Evolutionary conservation across 139 green algal genomes (phyloP).

Genomic region (Picochlorum sp.): DNA sequence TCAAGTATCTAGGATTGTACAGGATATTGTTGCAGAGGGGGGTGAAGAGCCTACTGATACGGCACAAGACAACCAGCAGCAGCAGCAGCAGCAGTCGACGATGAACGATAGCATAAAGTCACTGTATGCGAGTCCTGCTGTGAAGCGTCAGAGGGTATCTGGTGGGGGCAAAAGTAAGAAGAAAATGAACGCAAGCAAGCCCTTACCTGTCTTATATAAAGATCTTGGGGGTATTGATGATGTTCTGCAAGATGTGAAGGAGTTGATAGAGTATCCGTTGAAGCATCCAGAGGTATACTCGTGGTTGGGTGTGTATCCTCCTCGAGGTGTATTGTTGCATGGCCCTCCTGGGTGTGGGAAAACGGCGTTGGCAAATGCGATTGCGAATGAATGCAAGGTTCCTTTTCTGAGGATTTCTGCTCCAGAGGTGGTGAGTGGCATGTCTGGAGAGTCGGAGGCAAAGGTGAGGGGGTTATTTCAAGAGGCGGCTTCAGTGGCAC

Average conservation of each 20-base stretch:
- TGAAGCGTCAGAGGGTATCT: neutral
- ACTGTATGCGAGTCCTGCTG: neutral
- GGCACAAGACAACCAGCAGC: neutral
- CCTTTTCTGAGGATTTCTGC: conserved; percentile 74
- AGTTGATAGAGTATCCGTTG: conserved; percentile 84
- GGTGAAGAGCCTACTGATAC: neutral
- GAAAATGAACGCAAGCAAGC: conserved; percentile 11
- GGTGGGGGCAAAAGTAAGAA: neutral
- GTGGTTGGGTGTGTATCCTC: conserved; percentile 81
- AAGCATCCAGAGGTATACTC: conserved; percentile 85
- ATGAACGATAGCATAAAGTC: conserved; percentile 1
- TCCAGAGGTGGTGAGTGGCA: conserved; percentile 69
- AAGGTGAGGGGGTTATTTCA: conserved; percentile 78
- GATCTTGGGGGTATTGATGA: conserved; percentile 81
- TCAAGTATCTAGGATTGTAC: conserved; percentile 35
- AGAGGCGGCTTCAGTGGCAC: conserved; percentile 62
- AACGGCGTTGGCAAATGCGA: conserved; percentile 81
- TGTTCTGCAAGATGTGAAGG: conserved; percentile 65
- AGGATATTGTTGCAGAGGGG: conserved; percentile 12
- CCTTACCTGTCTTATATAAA: conserved; percentile 49
- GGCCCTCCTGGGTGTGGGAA: conserved; percentile 82
- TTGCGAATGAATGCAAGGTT: conserved; percentile 84
- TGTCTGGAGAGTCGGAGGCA: conserved; percentile 70
- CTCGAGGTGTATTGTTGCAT: conserved; percentile 81
- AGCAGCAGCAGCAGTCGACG: neutral